Conservation (phyloP, 208 protist species). For the Wallacemonas collosoma region DNA sequence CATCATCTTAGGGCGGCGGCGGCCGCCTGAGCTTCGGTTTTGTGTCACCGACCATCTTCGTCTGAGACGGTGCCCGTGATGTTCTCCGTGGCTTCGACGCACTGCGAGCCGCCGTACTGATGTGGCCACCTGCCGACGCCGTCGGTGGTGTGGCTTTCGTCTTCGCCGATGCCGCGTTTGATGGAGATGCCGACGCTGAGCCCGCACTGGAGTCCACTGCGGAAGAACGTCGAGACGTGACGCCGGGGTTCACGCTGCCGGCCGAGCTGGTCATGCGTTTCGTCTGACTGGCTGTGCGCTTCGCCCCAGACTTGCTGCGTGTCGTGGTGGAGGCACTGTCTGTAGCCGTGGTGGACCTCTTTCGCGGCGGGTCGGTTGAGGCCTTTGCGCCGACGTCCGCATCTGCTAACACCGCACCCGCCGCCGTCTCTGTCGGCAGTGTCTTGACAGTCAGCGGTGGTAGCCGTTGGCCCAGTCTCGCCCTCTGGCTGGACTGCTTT, state of each 20-base stretch:
- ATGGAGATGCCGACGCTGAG: background rate
- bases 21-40: constrained; percentile 10
- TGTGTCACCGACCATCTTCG: constrained; percentile 2
- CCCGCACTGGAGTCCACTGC: background rate
- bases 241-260: background rate
- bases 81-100: background rate
- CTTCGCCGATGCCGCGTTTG: background rate
- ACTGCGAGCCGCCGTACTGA: no score
- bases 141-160: background rate
- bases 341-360: constrained; percentile 1
- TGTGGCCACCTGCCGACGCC: background rate
- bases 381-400: no score
- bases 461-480: constrained; percentile 7
- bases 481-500: constrained; percentile 3
- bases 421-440: background rate
- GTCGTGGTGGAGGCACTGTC: background rate
- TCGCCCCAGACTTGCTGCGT: constrained; percentile 14
- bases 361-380: background rate
- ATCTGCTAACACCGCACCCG: no score
- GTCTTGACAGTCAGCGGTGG: constrained; percentile 11
- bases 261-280: constrained; percentile 13
- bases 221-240: background rate
- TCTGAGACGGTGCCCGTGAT: background rate
- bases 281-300: constrained; percentile 6
- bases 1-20: background rate